A percentile compares a stretch with the other conserved stretches of the same genome.
These are phyloP conservation scores for Trichosanthes cucumerina DNA, from an alignment of 306 rosid species.

Conservation along the genomic window DNA sequence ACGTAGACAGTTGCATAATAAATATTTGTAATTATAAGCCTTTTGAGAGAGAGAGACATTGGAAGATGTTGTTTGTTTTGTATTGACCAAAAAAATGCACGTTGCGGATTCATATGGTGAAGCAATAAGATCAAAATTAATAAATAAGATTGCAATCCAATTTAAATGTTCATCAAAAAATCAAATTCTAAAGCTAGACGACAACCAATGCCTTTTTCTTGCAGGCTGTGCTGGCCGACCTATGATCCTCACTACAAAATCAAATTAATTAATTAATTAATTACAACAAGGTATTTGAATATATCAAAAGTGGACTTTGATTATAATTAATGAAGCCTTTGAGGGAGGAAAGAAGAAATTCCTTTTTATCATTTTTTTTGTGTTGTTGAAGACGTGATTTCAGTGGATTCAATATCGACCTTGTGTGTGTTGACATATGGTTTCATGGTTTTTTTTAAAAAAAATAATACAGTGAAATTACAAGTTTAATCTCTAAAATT, in stretches of 20 bases:
- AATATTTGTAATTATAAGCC: background rate
- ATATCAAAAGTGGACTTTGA: background rate
- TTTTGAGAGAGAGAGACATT: background rate
- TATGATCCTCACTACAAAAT: background rate
- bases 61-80: background rate
- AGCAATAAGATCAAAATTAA: background rate
- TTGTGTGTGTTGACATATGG: too few relatives aligned
- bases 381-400: too few relatives aligned
- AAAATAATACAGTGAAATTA: too few relatives aligned
- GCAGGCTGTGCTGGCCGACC: background rate
- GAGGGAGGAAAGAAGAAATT: background rate
- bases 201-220: background rate
- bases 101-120: background rate
- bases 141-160: background rate
- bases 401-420: too few relatives aligned
- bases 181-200: background rate
- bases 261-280: background rate
- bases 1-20: background rate
- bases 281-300: background rate
- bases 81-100: background rate
- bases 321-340: background rate
- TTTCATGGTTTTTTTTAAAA: too few relatives aligned
- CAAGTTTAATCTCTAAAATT: too few relatives aligned
- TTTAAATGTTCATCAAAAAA: background rate
- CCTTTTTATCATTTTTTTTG: too few relatives aligned